A percentile compares a stretch with the other conserved stretches of the same genome.
These are phyloP conservation scores for Solanum tacnaense DNA, from an alignment of 257 asterid species.

Conservation along the genomic window DNA sequence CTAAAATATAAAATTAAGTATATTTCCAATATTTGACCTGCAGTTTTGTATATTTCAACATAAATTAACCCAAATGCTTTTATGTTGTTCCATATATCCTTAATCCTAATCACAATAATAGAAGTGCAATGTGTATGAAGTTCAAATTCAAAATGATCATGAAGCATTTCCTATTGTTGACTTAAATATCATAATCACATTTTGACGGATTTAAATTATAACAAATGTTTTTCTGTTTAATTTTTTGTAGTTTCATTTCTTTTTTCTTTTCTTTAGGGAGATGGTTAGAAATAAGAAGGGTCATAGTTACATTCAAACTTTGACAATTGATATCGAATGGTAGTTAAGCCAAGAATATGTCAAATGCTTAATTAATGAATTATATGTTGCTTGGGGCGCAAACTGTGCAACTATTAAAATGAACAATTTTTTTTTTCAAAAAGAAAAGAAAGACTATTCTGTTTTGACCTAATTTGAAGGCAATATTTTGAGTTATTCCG, in stretches of 20 bases:
- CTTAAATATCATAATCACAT: not conserved
- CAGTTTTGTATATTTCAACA: not conserved
- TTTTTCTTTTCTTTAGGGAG: not conserved
- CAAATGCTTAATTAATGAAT: conserved; percentile 1
- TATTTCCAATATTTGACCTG: not conserved
- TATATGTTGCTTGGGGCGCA: not conserved
- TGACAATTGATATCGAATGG: not conserved
- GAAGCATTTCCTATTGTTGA: not conserved
- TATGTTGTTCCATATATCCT: not conserved
- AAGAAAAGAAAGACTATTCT: not conserved
- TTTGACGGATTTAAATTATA: not conserved
- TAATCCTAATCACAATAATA: not conserved
- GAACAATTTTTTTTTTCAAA: not conserved
- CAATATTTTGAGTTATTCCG: not conserved
- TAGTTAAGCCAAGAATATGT: not conserved
- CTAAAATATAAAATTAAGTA: not conserved
- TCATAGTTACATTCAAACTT: not conserved
- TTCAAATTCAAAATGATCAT: not conserved
- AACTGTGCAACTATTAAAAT: not conserved
- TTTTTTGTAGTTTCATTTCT: not conserved
- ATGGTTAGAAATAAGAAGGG: not conserved
- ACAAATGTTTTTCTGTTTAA: not conserved
- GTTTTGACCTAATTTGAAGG: not conserved
- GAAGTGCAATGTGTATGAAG: not conserved
- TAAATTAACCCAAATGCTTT: not conserved